Evolutionary conservation across 2,329 filamentous ascomycete genomes (phyloP).

Genomic region (Shiraia sp.): DNA sequence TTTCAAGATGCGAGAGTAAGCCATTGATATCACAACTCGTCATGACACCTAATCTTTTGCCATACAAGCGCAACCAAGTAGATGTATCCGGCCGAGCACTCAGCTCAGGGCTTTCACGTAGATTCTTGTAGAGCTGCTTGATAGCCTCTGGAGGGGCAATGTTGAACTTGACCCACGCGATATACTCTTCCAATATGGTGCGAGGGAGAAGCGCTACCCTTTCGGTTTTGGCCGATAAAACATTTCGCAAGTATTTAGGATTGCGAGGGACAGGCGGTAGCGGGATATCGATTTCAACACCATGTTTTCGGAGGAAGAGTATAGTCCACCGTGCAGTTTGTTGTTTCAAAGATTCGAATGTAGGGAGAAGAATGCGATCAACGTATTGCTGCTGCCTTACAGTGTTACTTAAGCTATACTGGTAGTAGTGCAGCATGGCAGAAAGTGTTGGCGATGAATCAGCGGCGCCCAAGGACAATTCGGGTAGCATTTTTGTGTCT

Average conservation of each 20-base stretch:
- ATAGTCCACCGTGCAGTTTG: constrained; percentile 24
- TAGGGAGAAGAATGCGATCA: constrained; percentile 26
- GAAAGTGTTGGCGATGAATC: constrained; percentile 12
- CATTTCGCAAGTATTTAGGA: too few relatives aligned
- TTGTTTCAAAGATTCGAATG: constrained; percentile 12
- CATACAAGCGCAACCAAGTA: constrained; percentile 32
- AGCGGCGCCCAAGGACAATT: constrained; percentile 1
- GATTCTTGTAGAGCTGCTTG: too few relatives aligned
- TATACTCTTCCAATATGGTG: too few relatives aligned
- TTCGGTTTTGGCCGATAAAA: too few relatives aligned
- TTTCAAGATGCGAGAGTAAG: constrained; percentile 4
- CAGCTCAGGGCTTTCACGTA: too few relatives aligned
- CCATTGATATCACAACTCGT: background rate
- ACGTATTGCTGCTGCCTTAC: constrained; percentile 9
- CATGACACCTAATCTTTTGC: constrained; percentile 1
- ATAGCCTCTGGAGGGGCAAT: too few relatives aligned
- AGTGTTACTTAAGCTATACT: background rate
- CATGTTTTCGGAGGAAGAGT: constrained; percentile 31
- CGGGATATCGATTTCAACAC: constrained; percentile 5
- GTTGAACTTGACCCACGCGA: too few relatives aligned
- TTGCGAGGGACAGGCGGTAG: constrained; percentile 22
- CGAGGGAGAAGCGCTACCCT: too few relatives aligned
- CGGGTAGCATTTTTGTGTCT: constrained; percentile 11
- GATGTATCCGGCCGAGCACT: constrained; percentile 11
- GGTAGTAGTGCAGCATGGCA: constrained; percentile 2